Conservation (phyloP, 1,284 basidiomycete genomes). For the Ceratorhiza oryzae-sativae region DNA sequence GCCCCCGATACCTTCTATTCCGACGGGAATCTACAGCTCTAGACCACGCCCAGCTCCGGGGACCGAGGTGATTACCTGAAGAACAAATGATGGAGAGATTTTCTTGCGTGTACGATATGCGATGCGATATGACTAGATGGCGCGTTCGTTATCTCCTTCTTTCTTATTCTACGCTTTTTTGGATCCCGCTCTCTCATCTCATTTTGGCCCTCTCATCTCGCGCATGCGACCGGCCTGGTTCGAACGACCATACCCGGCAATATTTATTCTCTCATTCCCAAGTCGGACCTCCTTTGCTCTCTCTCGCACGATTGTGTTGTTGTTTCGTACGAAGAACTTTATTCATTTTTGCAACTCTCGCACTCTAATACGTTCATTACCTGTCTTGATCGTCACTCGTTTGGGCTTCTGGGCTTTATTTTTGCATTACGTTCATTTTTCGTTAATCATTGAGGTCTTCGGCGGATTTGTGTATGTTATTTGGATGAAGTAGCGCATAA, state of each 20-base stretch:
- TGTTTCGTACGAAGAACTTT: neutral
- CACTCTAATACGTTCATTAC: slow-evolving; percentile 4
- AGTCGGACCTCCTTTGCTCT: neutral
- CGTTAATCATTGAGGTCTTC: neutral
- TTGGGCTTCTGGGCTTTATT: neutral
- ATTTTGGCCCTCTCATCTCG: neutral
- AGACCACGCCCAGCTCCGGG: neutral
- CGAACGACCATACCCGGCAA: neutral
- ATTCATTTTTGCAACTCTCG: neutral
- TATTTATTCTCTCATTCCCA: slow-evolving; percentile 2
- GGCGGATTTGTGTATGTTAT: slow-evolving; percentile 1
- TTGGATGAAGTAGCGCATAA: neutral
- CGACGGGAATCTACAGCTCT: slow-evolving; percentile 25
- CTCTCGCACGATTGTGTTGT: neutral
- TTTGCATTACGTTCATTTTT: neutral
- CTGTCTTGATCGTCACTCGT: neutral
- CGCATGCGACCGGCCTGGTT: neutral
- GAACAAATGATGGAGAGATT: neutral
- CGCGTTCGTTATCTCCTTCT: neutral
- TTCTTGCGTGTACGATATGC: slow-evolving; percentile 1
- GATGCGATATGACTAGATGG: slow-evolving; percentile 18
- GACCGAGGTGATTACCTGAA: slow-evolving; percentile 19
- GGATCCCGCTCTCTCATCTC: slow-evolving; percentile 12
- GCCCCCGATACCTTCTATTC: slow-evolving; percentile 6
- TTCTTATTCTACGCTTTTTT: slow-evolving; percentile 6